phyloP scores from a whole-genome alignment of 2,329 filamentous ascomycete genomes.

The Xylariaceae sp. region DNA sequence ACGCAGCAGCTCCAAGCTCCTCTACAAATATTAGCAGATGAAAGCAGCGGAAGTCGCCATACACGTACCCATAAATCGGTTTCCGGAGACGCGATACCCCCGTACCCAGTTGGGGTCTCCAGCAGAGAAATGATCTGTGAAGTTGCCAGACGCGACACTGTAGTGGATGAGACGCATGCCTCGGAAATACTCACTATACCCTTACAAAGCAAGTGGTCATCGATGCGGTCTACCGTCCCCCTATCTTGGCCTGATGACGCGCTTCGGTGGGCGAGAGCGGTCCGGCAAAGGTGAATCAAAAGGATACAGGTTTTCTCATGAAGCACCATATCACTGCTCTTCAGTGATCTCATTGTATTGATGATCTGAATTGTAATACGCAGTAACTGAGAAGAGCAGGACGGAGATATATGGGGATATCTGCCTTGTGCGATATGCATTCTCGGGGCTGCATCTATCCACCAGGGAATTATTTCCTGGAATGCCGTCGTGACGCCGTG shows the following conservation, averaged over 20 bases:
- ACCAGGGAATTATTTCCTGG: constrained; percentile 41
- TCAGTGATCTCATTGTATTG: constrained; percentile 2
- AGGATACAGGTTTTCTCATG: constrained; percentile 35
- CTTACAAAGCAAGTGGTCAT: constrained; percentile 33
- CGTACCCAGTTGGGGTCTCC: constrained; percentile 32
- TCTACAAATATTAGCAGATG: constrained; percentile 25
- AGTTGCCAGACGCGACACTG: constrained; percentile 36
- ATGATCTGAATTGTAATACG: constrained; percentile 24
- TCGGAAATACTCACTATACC: constrained; percentile 36
- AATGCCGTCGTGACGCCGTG: constrained; percentile 32
- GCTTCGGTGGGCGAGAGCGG: constrained; percentile 33
- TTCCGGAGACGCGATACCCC: constrained; percentile 28
- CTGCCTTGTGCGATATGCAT: constrained; percentile 37
- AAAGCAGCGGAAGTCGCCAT: constrained; percentile 6
- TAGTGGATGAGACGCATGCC: constrained; percentile 27
- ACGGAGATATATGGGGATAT: constrained; percentile 31
- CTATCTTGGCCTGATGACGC: constrained; percentile 25
- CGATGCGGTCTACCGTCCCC: constrained; percentile 23
- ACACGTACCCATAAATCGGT: constrained; percentile 40
- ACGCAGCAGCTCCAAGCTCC: constrained; percentile 28
- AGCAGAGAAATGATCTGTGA: constrained; percentile 41
- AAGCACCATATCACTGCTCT: constrained; percentile 17
- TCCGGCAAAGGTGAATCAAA: constrained; percentile 38
- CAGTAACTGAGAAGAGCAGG: constrained; percentile 33
- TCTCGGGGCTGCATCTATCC: constrained; percentile 44